These are phyloP conservation scores for Spathaspora passalidarum DNA, from an alignment of 805 yeast species.

Conservation along the genomic window DNA sequence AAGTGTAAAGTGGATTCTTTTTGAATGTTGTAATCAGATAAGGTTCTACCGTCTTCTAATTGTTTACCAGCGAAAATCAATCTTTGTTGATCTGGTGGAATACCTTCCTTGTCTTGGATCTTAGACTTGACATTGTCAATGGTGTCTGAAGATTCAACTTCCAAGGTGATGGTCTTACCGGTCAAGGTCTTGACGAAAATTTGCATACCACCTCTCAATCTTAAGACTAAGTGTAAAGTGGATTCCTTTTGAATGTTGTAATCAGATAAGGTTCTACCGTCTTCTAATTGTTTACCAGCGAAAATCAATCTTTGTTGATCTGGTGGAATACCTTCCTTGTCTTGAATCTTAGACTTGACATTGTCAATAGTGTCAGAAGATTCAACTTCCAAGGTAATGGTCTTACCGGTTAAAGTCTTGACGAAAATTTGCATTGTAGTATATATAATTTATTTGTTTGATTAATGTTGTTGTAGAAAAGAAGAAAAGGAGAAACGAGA, in stretches of 20 bases:
- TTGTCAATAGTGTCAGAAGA: constrained; percentile 97
- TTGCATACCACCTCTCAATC: constrained; percentile 96
- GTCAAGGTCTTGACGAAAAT: constrained; percentile 57
- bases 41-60: constrained; percentile 93
- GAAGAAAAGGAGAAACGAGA: not conserved
- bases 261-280: constrained; percentile 93
- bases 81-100: constrained; percentile 97
- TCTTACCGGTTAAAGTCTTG: constrained; percentile 60
- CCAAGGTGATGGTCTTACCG: constrained; percentile 76
- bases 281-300: constrained; percentile 97
- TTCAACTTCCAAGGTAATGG: constrained; percentile 90
- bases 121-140: constrained; percentile 95
- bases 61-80: constrained; percentile 98
- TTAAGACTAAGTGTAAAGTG: constrained; percentile 90
- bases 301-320: constrained; percentile 98
- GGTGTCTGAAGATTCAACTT: constrained; percentile 97
- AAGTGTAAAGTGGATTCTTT: constrained; percentile 95
- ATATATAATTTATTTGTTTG: not conserved
- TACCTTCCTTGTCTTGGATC: constrained; percentile 97
- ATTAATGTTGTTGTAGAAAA: constrained; percentile 1
- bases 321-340: constrained; percentile 97
- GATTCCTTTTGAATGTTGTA: constrained; percentile 99
- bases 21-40: constrained; percentile 97
- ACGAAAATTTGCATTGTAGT: constrained; percentile 53
- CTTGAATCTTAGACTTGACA: constrained; percentile 95